Evolutionary conservation across 1,284 basidiomycete species (phyloP), one percentile per base, ranked within the genome.

Genomic region (Boletus sp.): DNA sequence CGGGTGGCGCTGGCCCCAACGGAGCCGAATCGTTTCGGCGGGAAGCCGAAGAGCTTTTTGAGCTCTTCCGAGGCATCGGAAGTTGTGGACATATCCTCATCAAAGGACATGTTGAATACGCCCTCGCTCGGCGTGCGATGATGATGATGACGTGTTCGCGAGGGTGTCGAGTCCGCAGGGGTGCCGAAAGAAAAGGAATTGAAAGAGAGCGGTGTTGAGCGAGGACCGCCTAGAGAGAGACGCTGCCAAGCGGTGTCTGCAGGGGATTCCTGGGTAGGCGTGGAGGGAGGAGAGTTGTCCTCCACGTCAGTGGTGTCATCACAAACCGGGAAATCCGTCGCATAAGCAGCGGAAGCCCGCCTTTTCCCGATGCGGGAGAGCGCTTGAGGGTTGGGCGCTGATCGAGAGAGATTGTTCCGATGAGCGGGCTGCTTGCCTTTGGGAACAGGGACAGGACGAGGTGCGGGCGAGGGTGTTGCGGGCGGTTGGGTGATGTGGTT

Each of bases 51-150:
- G 40, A 72, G 53, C 50, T 68, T 63, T 61, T 71, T 70, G 50
- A 68, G 58, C 51, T 71, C 71, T 54, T 73, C 68, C 23, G 69
- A 65, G 3, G 67, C 54, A 33, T 74, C 72, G n/a, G 65, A 67
- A 34, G 65, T 67, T 8, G 75, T 68, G 9, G 73, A 67, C 14
- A 70, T 67, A 48, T 82, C 80, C 60, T 85, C 84, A 53, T 86
- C 82, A 39, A 81, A 80, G 44, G 80, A 82, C 77, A 86, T 79
- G 56, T 72, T 65, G 63, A 86, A 86, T 12, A 86, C 71, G 42
- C 80, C 79, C 46, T 84, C 84, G 57, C 80, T 84, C 3, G 83
- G 81, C 1, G 74, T 70, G 44, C 82, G 75, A 32, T 65, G 67
- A 57, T 84, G 82, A 5, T 62, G 65, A 26, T 61, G 66, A 37